Conservation (phyloP, 441 rosid species). For the Corymbia citriodora region DNA sequence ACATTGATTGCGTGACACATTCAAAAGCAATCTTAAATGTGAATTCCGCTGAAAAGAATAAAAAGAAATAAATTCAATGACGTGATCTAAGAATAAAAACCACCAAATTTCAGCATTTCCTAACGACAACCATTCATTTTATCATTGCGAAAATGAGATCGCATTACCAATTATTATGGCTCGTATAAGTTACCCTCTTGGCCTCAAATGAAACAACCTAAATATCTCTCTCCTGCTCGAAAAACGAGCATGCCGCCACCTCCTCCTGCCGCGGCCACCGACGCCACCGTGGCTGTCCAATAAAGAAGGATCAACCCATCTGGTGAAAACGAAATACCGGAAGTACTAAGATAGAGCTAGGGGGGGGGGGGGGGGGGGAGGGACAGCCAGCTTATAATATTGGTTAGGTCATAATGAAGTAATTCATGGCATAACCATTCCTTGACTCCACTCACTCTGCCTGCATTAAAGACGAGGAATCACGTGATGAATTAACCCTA, state of each 20-base stretch:
- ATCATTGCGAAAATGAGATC: neutral
- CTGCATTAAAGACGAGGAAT: neutral
- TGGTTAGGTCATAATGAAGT: neutral
- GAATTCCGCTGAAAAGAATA: neutral
- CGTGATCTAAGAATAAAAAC: neutral
- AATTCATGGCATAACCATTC: neutral
- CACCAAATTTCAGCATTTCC: neutral
- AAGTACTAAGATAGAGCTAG: neutral
- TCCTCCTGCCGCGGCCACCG: neutral
- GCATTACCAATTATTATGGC: rapidly evolving
- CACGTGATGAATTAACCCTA: constrained; percentile 4
- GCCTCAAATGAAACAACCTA: neutral
- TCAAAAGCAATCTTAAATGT: neutral
- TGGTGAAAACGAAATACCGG: neutral
- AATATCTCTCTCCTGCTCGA: rapidly evolving
- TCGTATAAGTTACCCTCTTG: rapidly evolving
- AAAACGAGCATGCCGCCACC: neutral
- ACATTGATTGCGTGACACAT: neutral
- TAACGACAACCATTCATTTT: no score
- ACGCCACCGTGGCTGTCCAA: neutral
- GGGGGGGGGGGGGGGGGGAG: no score
- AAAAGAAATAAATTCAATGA: neutral
- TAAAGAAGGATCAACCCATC: neutral
- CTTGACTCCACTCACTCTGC: neutral
- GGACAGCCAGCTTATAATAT: neutral